phyloP scores from a whole-genome alignment of 768 basidiomycete species.

The Xerocomus potaroensis region DNA sequence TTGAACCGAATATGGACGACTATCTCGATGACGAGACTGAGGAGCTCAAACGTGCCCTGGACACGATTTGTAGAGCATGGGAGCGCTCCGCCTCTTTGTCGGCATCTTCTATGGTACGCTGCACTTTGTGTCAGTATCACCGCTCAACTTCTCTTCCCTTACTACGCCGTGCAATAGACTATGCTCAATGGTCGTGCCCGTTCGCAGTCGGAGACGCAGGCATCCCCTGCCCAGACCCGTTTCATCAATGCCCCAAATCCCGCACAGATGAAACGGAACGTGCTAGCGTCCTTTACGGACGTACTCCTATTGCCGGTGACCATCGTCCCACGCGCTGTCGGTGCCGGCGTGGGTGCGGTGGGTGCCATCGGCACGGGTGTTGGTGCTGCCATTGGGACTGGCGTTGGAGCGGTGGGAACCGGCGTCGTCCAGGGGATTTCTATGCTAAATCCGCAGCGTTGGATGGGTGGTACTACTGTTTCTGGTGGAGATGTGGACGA shows the following conservation, averaged over 20 bases:
- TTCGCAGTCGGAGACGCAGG: slow-evolving; percentile 1
- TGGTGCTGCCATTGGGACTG: slow-evolving; percentile 43
- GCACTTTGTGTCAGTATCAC: neutral
- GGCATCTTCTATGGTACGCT: slow-evolving; percentile 34
- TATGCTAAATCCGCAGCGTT: slow-evolving; percentile 88
- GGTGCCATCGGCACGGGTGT: neutral
- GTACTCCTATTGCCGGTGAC: slow-evolving; percentile 91
- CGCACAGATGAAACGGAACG: slow-evolving; percentile 86
- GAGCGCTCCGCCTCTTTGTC: slow-evolving; percentile 44
- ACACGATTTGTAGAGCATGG: slow-evolving; percentile 76
- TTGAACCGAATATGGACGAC: slow-evolving; percentile 95
- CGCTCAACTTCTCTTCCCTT: neutral
- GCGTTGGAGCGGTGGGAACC: slow-evolving; percentile 53
- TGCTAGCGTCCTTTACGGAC: slow-evolving; percentile 88
- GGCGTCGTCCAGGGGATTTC: slow-evolving; percentile 80
- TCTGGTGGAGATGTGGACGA: neutral
- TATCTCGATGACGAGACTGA: slow-evolving; percentile 95
- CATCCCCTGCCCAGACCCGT: slow-evolving; percentile 36
- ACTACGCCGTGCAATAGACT: neutral
- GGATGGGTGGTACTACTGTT: slow-evolving; percentile 46
- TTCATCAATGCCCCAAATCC: slow-evolving; percentile 87
- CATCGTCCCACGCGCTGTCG: slow-evolving; percentile 83
- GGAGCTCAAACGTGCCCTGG: slow-evolving; percentile 67
- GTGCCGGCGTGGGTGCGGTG: slow-evolving; percentile 57
- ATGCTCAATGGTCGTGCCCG: slow-evolving; percentile 2